phyloP scores from a whole-genome alignment of 1,284 basidiomycete species.

The Trametes pubescens region DNA sequence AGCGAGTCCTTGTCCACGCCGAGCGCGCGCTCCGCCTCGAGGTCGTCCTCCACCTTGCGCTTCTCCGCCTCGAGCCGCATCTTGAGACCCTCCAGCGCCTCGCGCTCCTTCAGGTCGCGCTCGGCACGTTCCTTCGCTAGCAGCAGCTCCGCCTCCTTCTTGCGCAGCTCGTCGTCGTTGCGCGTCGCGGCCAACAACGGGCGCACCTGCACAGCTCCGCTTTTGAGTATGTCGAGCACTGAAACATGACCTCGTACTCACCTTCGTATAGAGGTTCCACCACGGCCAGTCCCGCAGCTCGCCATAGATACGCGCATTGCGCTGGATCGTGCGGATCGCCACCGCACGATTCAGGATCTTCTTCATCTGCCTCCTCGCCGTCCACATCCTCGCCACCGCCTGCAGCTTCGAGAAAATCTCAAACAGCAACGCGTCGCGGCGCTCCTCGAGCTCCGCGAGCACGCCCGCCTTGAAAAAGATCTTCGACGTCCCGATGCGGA shows the following conservation, averaged over 20 bases:
- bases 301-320: slow-evolving; percentile 92
- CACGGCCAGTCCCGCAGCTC: slow-evolving; percentile 96
- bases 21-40: slow-evolving; percentile 85
- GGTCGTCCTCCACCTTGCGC: slow-evolving; percentile 79
- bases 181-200: slow-evolving; percentile 93
- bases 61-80: slow-evolving; percentile 86
- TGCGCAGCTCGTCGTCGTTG: slow-evolving; percentile 90
- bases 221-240: no score
- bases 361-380: slow-evolving; percentile 90
- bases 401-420: slow-evolving; percentile 93
- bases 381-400: slow-evolving; percentile 86
- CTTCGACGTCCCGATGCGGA: slow-evolving; percentile 96
- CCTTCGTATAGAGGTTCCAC: slow-evolving; percentile 98
- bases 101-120: slow-evolving; percentile 83
- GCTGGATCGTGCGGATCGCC: slow-evolving; percentile 92
- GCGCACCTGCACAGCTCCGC: slow-evolving; percentile 70
- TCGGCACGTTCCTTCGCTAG: slow-evolving; percentile 87
- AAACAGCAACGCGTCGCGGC: slow-evolving; percentile 86
- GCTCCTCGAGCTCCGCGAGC: slow-evolving; percentile 96
- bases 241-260: slow-evolving; percentile 36
- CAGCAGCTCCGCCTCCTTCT: slow-evolving; percentile 88
- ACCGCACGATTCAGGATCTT: slow-evolving; percentile 95
- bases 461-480: slow-evolving; percentile 99
- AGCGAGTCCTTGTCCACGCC: slow-evolving; percentile 86
- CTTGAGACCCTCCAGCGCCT: slow-evolving; percentile 80